Base-by-base conservation (phyloP, 768 basidiomycete species). In the Leccinum ochraceum region DNA sequence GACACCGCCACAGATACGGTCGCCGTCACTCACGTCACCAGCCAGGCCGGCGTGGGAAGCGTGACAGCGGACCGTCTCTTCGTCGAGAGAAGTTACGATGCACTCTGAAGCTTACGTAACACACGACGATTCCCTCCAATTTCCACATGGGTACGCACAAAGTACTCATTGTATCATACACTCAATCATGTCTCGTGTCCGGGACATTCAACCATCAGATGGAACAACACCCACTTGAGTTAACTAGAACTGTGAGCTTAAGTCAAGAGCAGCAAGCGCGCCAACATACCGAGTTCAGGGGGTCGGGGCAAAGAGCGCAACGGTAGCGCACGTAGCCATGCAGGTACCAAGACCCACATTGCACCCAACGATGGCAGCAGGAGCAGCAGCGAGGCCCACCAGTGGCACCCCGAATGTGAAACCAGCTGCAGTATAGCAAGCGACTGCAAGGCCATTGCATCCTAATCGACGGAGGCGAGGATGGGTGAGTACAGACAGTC, bases 391-490 rank as follows among this genome's bases (percentile, higher is more conserved):
- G 22, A 69, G 30, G 30, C 30, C 30, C 9, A 32, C 30, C 0
- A 32, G 9, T n/a, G 51, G 69, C 2, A 65, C 66, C 0, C 71
- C 71, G 4, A 73, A 75, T 0, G 53, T 55, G 34, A 63, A 68
- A 0, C 72, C 68, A 0, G 73, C 73, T 0, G 30, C 71, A 0
- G 60, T 34, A 14, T 73, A 73, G 11, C 72, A 73, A 4, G 66
- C 4, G 0, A 68, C 66, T 0, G 2, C 70, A 0, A 74, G 32
- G 2, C 2, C 4, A 11, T 75, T 74, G 28, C 72, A 73, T 0
- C 72, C 72, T 75, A 24, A 3, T 0, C 17, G 16, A 52, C 2
- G 6, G 17, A n/a, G 39, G 39, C 3, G 39, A n/a, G 16, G 8
- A 9, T 42, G 22, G 8, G 48, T 50, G 13, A 50, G 24, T 26